Conservation (phyloP, 2,329 filamentous ascomycete species). For the Clarireedia monteithiana region DNA sequence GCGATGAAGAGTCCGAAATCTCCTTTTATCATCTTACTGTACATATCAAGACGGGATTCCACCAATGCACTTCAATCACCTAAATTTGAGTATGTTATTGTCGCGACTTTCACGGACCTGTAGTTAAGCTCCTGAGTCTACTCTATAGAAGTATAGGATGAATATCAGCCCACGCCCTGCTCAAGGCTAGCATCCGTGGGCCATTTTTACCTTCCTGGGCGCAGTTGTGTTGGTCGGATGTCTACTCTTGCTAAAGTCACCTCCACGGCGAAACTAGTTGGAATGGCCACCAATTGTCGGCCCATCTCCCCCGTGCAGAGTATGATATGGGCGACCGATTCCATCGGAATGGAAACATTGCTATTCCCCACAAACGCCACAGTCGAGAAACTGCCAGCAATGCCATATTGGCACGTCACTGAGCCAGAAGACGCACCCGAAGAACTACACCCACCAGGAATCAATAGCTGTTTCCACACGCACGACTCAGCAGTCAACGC, state of each 20-base stretch:
- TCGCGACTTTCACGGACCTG: no score
- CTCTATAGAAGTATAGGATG: no score
- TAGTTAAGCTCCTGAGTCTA: no score
- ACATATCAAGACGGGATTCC: no score
- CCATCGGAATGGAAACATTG: conserved; percentile 18
- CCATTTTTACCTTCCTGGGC: conserved; percentile 26
- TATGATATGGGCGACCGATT: conserved; percentile 28
- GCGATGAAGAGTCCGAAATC: no score
- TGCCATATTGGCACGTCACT: neutral
- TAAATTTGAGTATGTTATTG: no score
- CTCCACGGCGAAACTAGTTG: conserved; percentile 25
- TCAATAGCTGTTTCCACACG: conserved; percentile 22
- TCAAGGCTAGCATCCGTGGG: conserved; percentile 26
- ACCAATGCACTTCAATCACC: no score
- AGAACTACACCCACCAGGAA: conserved; percentile 13
- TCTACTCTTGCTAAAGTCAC: conserved; percentile 17
- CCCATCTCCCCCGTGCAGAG: conserved; percentile 24
- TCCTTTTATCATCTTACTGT: no score
- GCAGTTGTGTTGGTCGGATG: conserved; percentile 24
- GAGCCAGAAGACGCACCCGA: neutral
- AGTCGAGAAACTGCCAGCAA: conserved; percentile 7
- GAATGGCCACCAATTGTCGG: conserved; percentile 25
- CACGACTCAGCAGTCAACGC: conserved; percentile 18
- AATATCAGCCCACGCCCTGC: conserved; percentile 17
- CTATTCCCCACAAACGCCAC: conserved; percentile 18